Base-by-base conservation (phyloP, 1,284 basidiomycete genomes). In the Farysia itapuensis region DNA sequence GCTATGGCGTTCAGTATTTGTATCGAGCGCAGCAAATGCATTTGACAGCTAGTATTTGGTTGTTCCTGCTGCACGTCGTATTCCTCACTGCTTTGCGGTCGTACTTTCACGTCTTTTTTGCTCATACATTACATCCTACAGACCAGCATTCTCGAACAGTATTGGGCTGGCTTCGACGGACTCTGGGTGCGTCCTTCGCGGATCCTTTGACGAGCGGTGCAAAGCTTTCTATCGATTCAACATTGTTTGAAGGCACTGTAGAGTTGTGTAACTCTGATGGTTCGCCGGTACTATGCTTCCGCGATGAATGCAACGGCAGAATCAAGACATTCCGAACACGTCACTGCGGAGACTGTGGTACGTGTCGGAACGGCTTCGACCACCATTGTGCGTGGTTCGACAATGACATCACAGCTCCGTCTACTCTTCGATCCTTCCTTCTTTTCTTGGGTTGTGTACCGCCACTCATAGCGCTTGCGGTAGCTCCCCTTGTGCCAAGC, bases 351-450 rank as follows among this genome's bases (percentile, higher is more conserved):
- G 59, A 63, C 26, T 63, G 59, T 31, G 53, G 49, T 16, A 35
- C 22, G 13, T 63, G 59, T 12, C 34, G 59, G 1, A 39, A 57
- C 1, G 59, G 53, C 2, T 57, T 63, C 33, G 59, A 63, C 35
- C 59, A 63, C n/a, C 59, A 63, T 42, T 63, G 59, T n/a, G 53
- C 59, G 0, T 63, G 59, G 59, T 63, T 63, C 39, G 59, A 63
- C 32, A 58, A 63, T 45, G 59, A 63, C 31, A 40, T 63, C 13
- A 40, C 45, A 2, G 39, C 45, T 1, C 45, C 53, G 3, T 8
- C 42, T 4, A 63, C 59, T 0, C 38, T 63, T 0, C 29, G 34
- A 9, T 23, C 46, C 2, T 63, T 63, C 19, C 4, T 52, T 7
- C 31, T 23, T 4, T 57, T 63, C 8, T 31, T 63, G 4, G 9